Percentiles rank a stretch among this genome's conserved stretches.
Evolutionary conservation across 768 basidiomycete genomes (phyloP).

Genomic region (Tubosaeta sp.): DNA sequence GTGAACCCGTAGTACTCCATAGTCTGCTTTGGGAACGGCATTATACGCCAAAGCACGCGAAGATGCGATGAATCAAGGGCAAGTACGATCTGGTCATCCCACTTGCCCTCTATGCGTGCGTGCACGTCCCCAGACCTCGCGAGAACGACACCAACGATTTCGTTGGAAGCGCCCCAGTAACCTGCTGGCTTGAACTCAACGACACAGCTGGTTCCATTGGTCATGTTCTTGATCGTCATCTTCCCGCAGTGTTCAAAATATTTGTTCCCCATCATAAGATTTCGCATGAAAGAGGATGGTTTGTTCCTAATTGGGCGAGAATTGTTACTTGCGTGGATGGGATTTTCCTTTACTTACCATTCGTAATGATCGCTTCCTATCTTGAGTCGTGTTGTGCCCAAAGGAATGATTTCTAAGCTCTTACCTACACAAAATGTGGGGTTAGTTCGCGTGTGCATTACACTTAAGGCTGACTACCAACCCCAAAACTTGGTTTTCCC

Average conservation of each 20-base stretch:
- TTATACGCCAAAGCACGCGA: conserved; percentile 72
- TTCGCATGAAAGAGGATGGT: conserved; percentile 85
- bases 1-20: conserved; percentile 82
- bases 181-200: conserved; percentile 86
- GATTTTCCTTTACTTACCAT: conserved; percentile 54
- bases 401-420: conserved; percentile 81
- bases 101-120: conserved; percentile 78
- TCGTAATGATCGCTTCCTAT: conserved; percentile 65
- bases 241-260: conserved; percentile 85
- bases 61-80: conserved; percentile 64
- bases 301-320: conserved; percentile 54
- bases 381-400: conserved; percentile 63
- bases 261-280: conserved; percentile 86
- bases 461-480: conserved; percentile 34
- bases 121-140: conserved; percentile 49
- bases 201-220: conserved; percentile 52
- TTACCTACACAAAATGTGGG: conserved; percentile 51
- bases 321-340: not conserved
- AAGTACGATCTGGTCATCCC: conserved; percentile 80
- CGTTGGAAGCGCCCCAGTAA: conserved; percentile 77
- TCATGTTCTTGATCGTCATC: conserved; percentile 67
- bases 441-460: conserved; percentile 17
- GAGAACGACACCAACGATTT: conserved; percentile 59
- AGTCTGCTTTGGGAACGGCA: conserved; percentile 67
- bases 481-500: conserved; percentile 92